These are phyloP conservation scores for Diddensiella caesifluorescens DNA, from an alignment of 805 yeast species.

Conservation along the genomic window DNA sequence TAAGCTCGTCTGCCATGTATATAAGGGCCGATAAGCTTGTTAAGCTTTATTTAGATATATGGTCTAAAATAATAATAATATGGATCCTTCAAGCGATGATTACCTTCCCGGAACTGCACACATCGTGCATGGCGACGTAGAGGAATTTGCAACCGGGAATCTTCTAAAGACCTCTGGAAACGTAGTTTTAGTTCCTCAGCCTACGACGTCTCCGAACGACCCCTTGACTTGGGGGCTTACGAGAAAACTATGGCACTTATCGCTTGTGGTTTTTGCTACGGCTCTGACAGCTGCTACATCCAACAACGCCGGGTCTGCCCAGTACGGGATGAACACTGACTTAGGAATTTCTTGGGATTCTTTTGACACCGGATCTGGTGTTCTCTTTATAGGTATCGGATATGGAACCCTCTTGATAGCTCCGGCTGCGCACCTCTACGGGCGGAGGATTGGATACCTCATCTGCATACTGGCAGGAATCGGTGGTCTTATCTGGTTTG, in stretches of 20 bases:
- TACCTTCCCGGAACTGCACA: conserved; percentile 25
- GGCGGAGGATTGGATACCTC: conserved; percentile 58
- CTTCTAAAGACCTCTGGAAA: conserved; percentile 27
- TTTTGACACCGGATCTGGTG: conserved; percentile 80
- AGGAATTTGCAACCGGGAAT: conserved; percentile 2
- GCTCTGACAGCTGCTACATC: conserved; percentile 52
- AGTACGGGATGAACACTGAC: conserved; percentile 56
- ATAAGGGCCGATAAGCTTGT: not conserved
- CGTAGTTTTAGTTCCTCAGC: conserved; percentile 58
- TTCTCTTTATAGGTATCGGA: conserved; percentile 64
- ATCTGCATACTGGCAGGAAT: conserved; percentile 57
- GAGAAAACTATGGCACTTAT: conserved; percentile 44
- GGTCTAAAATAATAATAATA: not conserved
- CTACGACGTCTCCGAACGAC: conserved; percentile 63
- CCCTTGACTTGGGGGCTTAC: conserved; percentile 56
- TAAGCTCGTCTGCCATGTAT: not conserved
- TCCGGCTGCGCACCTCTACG: conserved; percentile 64
- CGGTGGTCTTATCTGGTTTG: conserved; percentile 69
- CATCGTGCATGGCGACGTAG: conserved; percentile 14
- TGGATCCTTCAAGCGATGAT: conserved; percentile 13
- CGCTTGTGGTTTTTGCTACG: conserved; percentile 37
- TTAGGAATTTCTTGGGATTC: conserved; percentile 60
- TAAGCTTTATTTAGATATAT: not conserved
- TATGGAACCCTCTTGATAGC: conserved; percentile 58
- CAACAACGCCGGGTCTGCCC: conserved; percentile 69